Evolutionary conservation across 441 rosid species (phyloP).

Genomic region (Hura crepitans): DNA sequence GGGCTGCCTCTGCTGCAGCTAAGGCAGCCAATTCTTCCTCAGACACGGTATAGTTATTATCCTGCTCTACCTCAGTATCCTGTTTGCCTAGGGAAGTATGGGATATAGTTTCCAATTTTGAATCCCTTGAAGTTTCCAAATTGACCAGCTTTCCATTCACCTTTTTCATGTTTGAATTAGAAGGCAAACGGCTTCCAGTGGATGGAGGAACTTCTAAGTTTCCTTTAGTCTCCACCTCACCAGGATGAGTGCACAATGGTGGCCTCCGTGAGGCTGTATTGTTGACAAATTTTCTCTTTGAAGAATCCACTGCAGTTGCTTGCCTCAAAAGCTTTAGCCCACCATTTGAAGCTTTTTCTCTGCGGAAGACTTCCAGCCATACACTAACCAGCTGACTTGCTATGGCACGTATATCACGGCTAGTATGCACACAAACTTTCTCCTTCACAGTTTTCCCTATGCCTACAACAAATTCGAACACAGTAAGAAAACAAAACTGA

Average conservation of each 20-base stretch:
- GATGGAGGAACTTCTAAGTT: slow-evolving; percentile 29
- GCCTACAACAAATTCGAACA: slow-evolving; percentile 50
- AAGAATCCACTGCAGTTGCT: slow-evolving; percentile 36
- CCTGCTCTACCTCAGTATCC: slow-evolving; percentile 45
- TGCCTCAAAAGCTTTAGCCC: slow-evolving; percentile 52
- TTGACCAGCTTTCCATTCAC: slow-evolving; percentile 39
- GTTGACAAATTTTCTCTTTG: slow-evolving; percentile 45
- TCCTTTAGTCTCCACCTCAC: slow-evolving; percentile 40
- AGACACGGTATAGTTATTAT: slow-evolving; percentile 49
- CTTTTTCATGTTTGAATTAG: slow-evolving; percentile 33
- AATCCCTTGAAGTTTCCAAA: slow-evolving; percentile 29
- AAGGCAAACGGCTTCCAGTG: slow-evolving; percentile 35
- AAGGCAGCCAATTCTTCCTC: slow-evolving; percentile 92
- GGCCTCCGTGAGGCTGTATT: slow-evolving; percentile 53
- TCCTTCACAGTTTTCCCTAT: slow-evolving; percentile 99
- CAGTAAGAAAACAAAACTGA: slow-evolving; percentile 8
- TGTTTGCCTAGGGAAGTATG: slow-evolving; percentile 30
- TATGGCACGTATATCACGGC: slow-evolving; percentile 99
- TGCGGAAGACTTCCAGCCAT: slow-evolving; percentile 98
- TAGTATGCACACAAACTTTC: slow-evolving; percentile 96
- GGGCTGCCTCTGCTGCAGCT: slow-evolving; percentile 93
- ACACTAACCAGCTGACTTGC: slow-evolving; percentile 96
- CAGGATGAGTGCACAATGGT: slow-evolving; percentile 40
- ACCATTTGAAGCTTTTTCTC: slow-evolving; percentile 69
- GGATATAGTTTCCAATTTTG: slow-evolving; percentile 29